phyloP scores from a whole-genome alignment of 805 yeast genomes.

The Lipomyces kockii region DNA sequence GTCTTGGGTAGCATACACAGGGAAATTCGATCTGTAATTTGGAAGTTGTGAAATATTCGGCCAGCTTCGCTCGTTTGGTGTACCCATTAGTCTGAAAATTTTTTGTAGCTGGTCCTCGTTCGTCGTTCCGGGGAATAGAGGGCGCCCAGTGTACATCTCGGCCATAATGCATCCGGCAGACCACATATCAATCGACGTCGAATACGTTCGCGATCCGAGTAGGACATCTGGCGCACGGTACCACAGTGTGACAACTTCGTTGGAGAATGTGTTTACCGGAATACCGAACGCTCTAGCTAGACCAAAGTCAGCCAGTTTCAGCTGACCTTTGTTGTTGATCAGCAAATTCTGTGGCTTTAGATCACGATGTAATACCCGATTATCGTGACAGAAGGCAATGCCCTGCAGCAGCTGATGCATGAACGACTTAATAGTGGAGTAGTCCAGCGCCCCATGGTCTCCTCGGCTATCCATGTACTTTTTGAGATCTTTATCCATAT shows the following conservation, averaged over 20 bases:
- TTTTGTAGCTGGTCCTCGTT: conserved; percentile 93
- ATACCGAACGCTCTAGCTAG: conserved; percentile 97
- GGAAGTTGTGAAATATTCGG: conserved; percentile 93
- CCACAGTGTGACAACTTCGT: conserved; percentile 98
- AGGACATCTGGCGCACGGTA: conserved; percentile 97
- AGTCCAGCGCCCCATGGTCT: conserved; percentile 70
- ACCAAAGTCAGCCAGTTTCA: conserved; percentile 96
- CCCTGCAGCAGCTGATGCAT: conserved; percentile 94
- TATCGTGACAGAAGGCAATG: conserved; percentile 83
- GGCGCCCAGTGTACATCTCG: conserved; percentile 98
- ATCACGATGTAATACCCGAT: conserved; percentile 78
- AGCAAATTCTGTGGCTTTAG: conserved; percentile 93
- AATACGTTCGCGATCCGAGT: conserved; percentile 91
- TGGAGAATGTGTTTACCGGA: conserved; percentile 95
- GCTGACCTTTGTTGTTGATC: conserved; percentile 85
- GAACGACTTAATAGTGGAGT: conserved; percentile 78
- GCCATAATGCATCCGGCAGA: conserved; percentile 98
- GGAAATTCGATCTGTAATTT: conserved; percentile 83
- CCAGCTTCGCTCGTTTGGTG: conserved; percentile 96
- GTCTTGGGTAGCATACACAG: conserved; percentile 87
- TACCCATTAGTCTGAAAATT: conserved; percentile 92
- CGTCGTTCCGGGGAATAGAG: conserved; percentile 93
- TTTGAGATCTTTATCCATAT: conserved; percentile 90
- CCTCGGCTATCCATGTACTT: conserved; percentile 92
- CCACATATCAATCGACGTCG: conserved; percentile 98